Evolutionary conservation across 2,329 filamentous ascomycete species (phyloP).

Genomic region (Neurospora sp.): DNA sequence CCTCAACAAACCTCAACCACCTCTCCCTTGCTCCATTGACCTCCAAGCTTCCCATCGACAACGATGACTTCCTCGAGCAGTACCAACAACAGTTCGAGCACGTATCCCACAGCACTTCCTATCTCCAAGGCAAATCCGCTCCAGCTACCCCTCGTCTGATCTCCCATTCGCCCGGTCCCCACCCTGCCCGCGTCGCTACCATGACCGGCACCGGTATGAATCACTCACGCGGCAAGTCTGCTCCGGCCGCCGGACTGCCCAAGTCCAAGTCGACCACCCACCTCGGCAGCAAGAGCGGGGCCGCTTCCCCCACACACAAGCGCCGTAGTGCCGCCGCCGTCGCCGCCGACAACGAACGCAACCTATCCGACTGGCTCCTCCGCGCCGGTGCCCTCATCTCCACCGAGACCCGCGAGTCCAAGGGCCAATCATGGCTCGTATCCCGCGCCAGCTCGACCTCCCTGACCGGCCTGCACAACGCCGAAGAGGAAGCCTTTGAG

Average conservation of each 20-base stretch:
- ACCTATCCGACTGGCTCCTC: constrained; percentile 56
- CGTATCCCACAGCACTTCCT: constrained; percentile 35
- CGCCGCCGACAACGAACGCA: constrained; percentile 24
- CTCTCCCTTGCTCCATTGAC: constrained; percentile 56
- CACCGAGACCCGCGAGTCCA: constrained; percentile 53
- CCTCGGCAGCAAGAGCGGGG: constrained; percentile 2
- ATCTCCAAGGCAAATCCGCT: constrained; percentile 52
- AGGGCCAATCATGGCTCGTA: constrained; percentile 61
- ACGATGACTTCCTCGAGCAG: constrained; percentile 35
- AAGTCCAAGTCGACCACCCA: constrained; percentile 58
- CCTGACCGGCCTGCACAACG: constrained; percentile 40
- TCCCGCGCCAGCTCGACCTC: constrained; percentile 56
- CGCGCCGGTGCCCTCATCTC: constrained; percentile 53
- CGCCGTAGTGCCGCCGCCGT: constrained; percentile 17
- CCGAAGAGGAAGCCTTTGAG: constrained; percentile 44
- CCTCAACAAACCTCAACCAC: constrained; percentile 48
- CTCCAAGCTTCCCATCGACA: constrained; percentile 47
- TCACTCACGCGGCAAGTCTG: constrained; percentile 32
- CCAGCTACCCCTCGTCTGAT: constrained; percentile 56
- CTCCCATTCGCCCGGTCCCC: constrained; percentile 42
- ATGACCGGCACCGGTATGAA: constrained; percentile 29
- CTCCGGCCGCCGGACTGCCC: constrained; percentile 29
- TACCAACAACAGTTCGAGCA: constrained; percentile 28
- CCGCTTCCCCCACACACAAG: constrained; percentile 9
- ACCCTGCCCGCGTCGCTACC: constrained; percentile 21